These are phyloP conservation scores for Hyaloscypha variabilis DNA, from an alignment of 495 filamentous ascomycete genomes.

Conservation along the genomic window DNA sequence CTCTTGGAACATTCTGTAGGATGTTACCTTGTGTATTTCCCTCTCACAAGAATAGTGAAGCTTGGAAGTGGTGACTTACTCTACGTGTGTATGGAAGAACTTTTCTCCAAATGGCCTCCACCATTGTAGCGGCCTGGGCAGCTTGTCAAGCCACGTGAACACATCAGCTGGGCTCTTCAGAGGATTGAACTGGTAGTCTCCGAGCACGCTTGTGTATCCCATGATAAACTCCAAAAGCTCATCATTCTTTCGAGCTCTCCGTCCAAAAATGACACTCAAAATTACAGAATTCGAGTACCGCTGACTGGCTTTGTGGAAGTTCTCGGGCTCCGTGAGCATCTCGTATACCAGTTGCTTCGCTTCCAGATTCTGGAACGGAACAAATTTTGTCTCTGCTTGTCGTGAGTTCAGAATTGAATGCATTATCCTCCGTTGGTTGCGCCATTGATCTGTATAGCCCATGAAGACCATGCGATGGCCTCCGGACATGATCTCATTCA, in stretches of 20 bases:
- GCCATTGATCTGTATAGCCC: conserved; percentile 33
- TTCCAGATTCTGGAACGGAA: conserved; percentile 41
- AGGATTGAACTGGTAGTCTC: too few relatives aligned
- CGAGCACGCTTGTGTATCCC: too few relatives aligned
- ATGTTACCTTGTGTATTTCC: too few relatives aligned
- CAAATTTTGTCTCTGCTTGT: conserved; percentile 37
- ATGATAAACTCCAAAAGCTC: conserved; percentile 22
- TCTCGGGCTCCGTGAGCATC: conserved; percentile 37
- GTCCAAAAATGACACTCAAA: conserved; percentile 35
- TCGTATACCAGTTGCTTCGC: conserved; percentile 39
- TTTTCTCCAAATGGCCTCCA: conserved; percentile 43
- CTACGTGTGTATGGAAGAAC: conserved; percentile 18
- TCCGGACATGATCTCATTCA: conserved; percentile 32
- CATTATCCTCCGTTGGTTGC: conserved; percentile 38
- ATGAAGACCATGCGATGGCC: conserved; percentile 33
- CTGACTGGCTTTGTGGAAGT: conserved; percentile 43
- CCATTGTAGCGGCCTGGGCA: conserved; percentile 42
- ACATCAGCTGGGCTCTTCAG: too few relatives aligned
- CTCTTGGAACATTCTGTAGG: conserved; percentile 32
- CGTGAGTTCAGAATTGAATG: conserved; percentile 45
- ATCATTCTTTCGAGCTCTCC: conserved; percentile 21
- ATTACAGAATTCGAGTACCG: conserved; percentile 47
- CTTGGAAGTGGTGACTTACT: conserved; percentile 19
- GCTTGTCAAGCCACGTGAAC: conserved; percentile 23
- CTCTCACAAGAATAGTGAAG: too few relatives aligned